phyloP scores from a whole-genome alignment of 352 stramenopile species.

The Pythium folliculosum region DNA sequence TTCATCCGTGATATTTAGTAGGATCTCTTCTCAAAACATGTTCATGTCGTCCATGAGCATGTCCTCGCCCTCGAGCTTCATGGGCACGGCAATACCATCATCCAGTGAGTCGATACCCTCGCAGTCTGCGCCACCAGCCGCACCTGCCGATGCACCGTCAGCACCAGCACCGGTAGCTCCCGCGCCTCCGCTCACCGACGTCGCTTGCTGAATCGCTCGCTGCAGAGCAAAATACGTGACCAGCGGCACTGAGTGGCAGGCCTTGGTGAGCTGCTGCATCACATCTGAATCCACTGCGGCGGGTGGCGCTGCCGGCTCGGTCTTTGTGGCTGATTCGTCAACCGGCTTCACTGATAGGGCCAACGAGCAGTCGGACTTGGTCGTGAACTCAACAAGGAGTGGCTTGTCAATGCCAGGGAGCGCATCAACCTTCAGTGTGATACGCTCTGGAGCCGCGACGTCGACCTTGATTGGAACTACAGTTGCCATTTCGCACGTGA shows the following conservation, averaged over 20 bases:
- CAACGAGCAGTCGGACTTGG: constrained; percentile 63
- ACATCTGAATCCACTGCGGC: constrained; percentile 43
- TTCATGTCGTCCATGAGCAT: constrained; percentile 87
- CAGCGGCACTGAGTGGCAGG: constrained; percentile 78
- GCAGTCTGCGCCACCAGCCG: constrained; percentile 55
- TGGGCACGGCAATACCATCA: constrained; percentile 64
- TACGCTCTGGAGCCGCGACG: constrained; percentile 69
- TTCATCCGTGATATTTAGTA: constrained; percentile 19
- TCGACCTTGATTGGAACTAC: constrained; percentile 81
- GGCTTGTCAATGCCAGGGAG: constrained; percentile 54
- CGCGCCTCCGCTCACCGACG: background rate
- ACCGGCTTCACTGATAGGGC: constrained; percentile 66
- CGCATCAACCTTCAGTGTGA: constrained; percentile 78
- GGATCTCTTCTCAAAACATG: constrained; percentile 57
- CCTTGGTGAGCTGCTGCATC: constrained; percentile 49
- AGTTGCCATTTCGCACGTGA: background rate
- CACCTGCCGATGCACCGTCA: background rate
- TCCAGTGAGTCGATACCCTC: constrained; percentile 78
- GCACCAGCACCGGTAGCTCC: constrained; percentile 9
- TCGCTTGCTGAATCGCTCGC: constrained; percentile 29
- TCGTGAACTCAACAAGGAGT: constrained; percentile 71
- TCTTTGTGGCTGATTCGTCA: constrained; percentile 32
- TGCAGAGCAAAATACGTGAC: constrained; percentile 81
- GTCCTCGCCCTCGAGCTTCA: constrained; percentile 84
- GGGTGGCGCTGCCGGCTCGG: constrained; percentile 20